phyloP scores from a whole-genome alignment of 192 early-diverging fungal species.

The Coemansia sp. region DNA sequence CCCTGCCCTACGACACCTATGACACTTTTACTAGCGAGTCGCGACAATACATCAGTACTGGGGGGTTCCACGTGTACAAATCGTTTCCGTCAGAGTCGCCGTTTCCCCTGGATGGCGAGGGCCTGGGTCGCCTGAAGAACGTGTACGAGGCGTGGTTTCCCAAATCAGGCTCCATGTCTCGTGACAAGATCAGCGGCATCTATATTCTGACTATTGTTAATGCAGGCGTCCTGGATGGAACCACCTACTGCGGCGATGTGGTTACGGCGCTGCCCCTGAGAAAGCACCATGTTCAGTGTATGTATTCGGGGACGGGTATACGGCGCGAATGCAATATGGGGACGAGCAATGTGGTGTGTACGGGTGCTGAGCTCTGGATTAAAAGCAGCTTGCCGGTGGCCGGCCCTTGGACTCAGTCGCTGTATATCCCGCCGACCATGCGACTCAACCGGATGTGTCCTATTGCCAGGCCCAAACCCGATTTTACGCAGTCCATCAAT shows the following conservation, averaged over 20 bases:
- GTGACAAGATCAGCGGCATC: conserved; percentile 41
- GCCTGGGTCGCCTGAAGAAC: conserved; percentile 39
- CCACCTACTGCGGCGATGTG: conserved; percentile 12
- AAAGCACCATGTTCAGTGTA: conserved; percentile 38
- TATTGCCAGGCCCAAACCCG: conserved; percentile 35
- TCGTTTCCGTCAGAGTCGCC: conserved; percentile 34
- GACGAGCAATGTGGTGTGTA: conserved; percentile 5
- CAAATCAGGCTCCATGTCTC: conserved; percentile 14
- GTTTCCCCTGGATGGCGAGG: conserved; percentile 40
- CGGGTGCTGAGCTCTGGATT: conserved; percentile 47
- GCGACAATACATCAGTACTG: conserved; percentile 26
- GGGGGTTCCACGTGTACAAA: conserved; percentile 27
- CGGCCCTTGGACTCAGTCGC: conserved; percentile 45
- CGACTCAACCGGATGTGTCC: conserved; percentile 45
- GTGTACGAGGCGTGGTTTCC: conserved; percentile 47
- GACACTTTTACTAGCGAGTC: conserved; percentile 24
- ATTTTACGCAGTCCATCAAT: conserved; percentile 18
- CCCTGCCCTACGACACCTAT: conserved; percentile 22
- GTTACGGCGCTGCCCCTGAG: not conserved
- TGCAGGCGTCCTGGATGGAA: conserved; percentile 13
- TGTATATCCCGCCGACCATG: conserved; percentile 34
- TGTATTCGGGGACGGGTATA: conserved; percentile 39
- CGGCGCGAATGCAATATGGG: conserved; percentile 13
- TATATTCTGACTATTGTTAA: conserved; percentile 27
- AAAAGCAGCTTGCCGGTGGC: conserved; percentile 44